These are phyloP conservation scores for Passiflora organensis DNA, from an alignment of 345 rosid genomes.

Conservation along the genomic window DNA sequence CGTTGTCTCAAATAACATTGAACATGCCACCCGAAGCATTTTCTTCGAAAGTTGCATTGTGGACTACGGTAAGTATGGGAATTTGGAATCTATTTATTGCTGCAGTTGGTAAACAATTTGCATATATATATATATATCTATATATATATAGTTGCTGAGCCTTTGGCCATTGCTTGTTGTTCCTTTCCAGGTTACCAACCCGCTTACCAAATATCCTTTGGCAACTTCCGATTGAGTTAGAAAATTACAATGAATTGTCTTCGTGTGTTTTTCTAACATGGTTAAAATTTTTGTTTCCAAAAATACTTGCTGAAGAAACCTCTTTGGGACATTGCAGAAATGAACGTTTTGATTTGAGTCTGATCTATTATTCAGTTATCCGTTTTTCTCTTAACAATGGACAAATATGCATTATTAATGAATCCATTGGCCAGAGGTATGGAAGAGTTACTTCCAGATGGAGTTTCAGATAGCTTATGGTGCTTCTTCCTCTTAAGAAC, in stretches of 20 bases:
- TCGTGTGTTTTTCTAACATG: too few species aligned
- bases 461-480: slow-evolving; percentile 46
- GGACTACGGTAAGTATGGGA: slow-evolving; percentile 69
- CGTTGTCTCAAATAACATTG: slow-evolving; percentile 84
- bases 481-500: slow-evolving; percentile 67
- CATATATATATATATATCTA: too few species aligned
- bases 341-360: too few species aligned
- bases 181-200: slow-evolving; percentile 65
- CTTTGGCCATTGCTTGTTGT: slow-evolving; percentile 3
- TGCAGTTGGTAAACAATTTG: background rate
- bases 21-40: slow-evolving; percentile 64
- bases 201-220: slow-evolving; percentile 88
- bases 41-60: slow-evolving; percentile 63
- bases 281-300: too few species aligned
- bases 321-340: too few species aligned
- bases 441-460: slow-evolving; percentile 75
- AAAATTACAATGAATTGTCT: background rate
- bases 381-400: slow-evolving; percentile 33
- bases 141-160: slow-evolving; percentile 21
- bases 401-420: slow-evolving; percentile 66
- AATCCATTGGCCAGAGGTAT: slow-evolving; percentile 83
- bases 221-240: background rate
- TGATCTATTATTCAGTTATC: background rate
- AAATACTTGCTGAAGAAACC: too few species aligned
- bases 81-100: background rate